A percentile compares a stretch with the other conserved stretches of the same genome.
phyloP scores from a whole-genome alignment of 345 rosid species.

The Boechera stricta region DNA sequence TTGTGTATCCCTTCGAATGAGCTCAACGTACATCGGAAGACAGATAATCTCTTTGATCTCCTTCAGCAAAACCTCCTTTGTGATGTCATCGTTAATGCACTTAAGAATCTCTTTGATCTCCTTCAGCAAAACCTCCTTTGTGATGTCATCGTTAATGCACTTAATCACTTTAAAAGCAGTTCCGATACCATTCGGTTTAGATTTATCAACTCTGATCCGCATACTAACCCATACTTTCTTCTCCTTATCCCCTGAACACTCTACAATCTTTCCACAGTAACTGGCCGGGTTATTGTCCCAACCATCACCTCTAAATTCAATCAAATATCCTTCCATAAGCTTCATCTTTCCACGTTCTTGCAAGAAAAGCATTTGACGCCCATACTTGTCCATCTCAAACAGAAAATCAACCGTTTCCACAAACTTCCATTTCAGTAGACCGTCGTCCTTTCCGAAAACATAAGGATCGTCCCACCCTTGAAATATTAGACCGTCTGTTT shows the following conservation, averaged over 20 bases:
- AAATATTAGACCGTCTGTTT: constrained; percentile 87
- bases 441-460: constrained; percentile 68
- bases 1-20: constrained; percentile 58
- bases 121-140: constrained; percentile 66
- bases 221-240: constrained; percentile 60
- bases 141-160: constrained; percentile 79
- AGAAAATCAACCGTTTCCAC: constrained; percentile 72
- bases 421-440: constrained; percentile 92
- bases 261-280: constrained; percentile 73
- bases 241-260: constrained; percentile 73
- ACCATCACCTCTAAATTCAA: constrained; percentile 67
- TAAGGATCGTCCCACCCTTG: constrained; percentile 98
- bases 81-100: constrained; percentile 79
- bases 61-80: constrained; percentile 66
- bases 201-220: constrained; percentile 79
- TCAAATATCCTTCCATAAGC: constrained; percentile 65
- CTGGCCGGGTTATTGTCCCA: constrained; percentile 52
- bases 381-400: constrained; percentile 72
- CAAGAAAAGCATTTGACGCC: constrained; percentile 54
- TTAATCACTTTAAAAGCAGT: constrained; percentile 72
- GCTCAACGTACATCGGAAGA: constrained; percentile 84
- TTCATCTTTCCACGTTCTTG: constrained; percentile 64
- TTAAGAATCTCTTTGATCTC: constrained; percentile 75
- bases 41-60: constrained; percentile 73
- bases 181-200: constrained; percentile 66